These are phyloP conservation scores for Thelephora aurantiotincta DNA, from an alignment of 768 basidiomycete genomes.

Conservation along the genomic window DNA sequence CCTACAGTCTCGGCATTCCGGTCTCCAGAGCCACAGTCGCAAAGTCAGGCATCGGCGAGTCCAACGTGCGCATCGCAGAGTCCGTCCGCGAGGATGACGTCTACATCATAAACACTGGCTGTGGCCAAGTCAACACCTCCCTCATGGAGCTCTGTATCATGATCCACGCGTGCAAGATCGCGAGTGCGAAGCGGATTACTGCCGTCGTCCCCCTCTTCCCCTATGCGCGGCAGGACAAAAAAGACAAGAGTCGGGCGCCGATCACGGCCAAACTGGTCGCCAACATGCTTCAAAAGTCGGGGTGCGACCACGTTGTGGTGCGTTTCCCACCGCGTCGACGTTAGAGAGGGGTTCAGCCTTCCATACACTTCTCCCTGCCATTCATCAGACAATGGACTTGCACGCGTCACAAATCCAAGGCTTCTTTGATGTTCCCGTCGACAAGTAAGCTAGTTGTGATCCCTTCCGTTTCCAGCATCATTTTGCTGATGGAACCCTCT, in stretches of 20 bases:
- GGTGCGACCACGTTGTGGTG: slow-evolving; percentile 95
- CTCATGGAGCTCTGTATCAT: slow-evolving; percentile 99
- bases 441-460: slow-evolving; percentile 61
- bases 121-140: slow-evolving; percentile 77
- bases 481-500: slow-evolving; percentile 4
- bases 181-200: slow-evolving; percentile 95
- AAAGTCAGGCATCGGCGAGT: slow-evolving; percentile 84
- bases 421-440: slow-evolving; percentile 98
- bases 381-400: slow-evolving; percentile 83
- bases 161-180: slow-evolving; percentile 99
- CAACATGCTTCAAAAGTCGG: slow-evolving; percentile 87
- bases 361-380: not conserved
- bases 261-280: slow-evolving; percentile 98
- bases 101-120: slow-evolving; percentile 94
- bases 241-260: slow-evolving; percentile 96
- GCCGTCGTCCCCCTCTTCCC: slow-evolving; percentile 97
- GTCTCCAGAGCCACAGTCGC: slow-evolving; percentile 81
- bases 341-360: not conserved
- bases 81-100: slow-evolving; percentile 97
- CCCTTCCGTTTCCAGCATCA: not conserved
- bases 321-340: not conserved
- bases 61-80: slow-evolving; percentile 81
- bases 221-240: slow-evolving; percentile 96
- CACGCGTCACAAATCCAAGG: slow-evolving; percentile 99
- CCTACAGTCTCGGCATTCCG: slow-evolving; percentile 70